These are phyloP conservation scores for Wickerhamiella siamensis DNA, from an alignment of 805 yeast species.

Conservation along the genomic window DNA sequence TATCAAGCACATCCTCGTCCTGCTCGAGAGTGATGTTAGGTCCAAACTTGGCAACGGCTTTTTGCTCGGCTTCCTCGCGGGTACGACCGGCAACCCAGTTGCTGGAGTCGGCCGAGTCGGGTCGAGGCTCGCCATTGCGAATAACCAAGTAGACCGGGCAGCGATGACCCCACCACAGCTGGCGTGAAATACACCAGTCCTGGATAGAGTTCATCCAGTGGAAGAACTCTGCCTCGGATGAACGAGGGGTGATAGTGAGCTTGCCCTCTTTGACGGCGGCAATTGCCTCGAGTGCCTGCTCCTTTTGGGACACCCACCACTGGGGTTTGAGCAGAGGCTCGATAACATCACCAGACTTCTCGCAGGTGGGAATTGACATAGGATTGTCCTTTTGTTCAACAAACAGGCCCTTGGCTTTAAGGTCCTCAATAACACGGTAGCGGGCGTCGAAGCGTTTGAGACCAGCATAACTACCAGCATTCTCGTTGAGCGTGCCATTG, in stretches of 20 bases:
- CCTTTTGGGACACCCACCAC: conserved; percentile 95
- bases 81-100: conserved; percentile 88
- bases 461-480: conserved; percentile 80
- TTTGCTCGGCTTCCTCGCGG: conserved; percentile 66
- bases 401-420: conserved; percentile 59
- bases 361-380: conserved; percentile 88
- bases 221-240: conserved; percentile 86
- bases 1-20: conserved; percentile 96
- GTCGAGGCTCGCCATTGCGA: conserved; percentile 49
- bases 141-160: conserved; percentile 87
- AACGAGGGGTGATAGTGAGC: conserved; percentile 68
- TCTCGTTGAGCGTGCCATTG: conserved; percentile 77
- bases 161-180: conserved; percentile 94
- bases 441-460: conserved; percentile 92
- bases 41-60: conserved; percentile 61
- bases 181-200: conserved; percentile 98
- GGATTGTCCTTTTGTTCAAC: conserved; percentile 86
- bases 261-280: conserved; percentile 72
- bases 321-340: conserved; percentile 97
- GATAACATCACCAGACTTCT: conserved; percentile 92
- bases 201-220: conserved; percentile 92
- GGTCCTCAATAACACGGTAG: conserved; percentile 60
- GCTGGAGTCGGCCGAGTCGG: conserved; percentile 47
- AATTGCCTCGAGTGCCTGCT: conserved; percentile 78
- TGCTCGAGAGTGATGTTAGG: conserved; percentile 65